Percentiles rank a stretch among this genome's conserved stretches.
Evolutionary conservation across 2,329 filamentous ascomycete species (phyloP).

Genomic region (Fusarium sacchari): DNA sequence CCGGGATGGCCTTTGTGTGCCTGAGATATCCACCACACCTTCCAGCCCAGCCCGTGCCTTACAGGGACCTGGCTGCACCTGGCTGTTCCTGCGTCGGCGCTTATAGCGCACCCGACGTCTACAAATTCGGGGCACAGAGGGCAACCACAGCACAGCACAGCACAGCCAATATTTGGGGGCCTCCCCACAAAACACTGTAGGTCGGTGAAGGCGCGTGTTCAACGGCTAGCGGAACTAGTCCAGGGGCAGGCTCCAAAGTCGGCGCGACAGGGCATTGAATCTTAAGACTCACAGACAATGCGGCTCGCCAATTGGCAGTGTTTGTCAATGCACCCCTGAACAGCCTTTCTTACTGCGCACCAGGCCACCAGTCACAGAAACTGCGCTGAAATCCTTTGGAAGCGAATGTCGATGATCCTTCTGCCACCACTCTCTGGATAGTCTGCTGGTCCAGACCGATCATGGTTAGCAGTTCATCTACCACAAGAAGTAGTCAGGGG

Average conservation of each 20-base stretch:
- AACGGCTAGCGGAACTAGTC: conserved; percentile 26
- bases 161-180: neutral
- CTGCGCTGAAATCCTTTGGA: neutral
- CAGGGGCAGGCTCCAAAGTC: conserved; percentile 13
- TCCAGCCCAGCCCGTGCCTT: conserved; percentile 18
- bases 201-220: conserved; percentile 36
- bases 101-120: neutral
- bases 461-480: conserved; percentile 30
- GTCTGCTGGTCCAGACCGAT: conserved; percentile 21
- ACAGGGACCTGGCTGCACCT: conserved; percentile 1
- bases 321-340: conserved; percentile 17
- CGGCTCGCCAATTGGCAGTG: conserved; percentile 27
- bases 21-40: conserved; percentile 1
- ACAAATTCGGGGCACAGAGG: neutral
- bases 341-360: conserved; percentile 1
- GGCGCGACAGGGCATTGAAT: conserved; percentile 21
- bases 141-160: neutral
- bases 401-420: neutral
- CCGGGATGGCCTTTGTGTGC: neutral
- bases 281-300: conserved; percentile 2
- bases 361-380: conserved; percentile 23
- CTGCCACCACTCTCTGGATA: neutral
- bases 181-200: conserved; percentile 12
- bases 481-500: conserved; percentile 18
- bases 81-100: conserved; percentile 32